Percentiles rank a stretch among this genome's conserved stretches.
phyloP scores from a whole-genome alignment of 352 stramenopile species.

The Globisporangium spinosum region DNA sequence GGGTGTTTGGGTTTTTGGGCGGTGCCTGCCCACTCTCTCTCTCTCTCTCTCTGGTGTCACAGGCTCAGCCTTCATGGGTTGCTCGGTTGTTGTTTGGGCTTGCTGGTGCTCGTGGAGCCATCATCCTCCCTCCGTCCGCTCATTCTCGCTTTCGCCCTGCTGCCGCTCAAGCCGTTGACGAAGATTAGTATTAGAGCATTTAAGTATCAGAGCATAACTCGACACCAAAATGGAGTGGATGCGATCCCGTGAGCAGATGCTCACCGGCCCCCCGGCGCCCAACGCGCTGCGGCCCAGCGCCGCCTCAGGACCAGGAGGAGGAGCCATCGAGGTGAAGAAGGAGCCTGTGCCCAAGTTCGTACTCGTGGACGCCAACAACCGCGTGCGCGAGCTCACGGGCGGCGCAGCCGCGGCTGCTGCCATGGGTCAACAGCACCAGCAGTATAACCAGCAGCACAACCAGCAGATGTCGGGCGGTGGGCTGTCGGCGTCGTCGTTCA shows the following conservation, averaged over 20 bases:
- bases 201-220: not conserved
- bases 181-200: not conserved
- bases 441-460: not conserved
- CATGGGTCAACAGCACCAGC: not conserved
- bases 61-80: slow-evolving; percentile 1
- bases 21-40: not conserved
- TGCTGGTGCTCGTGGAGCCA: slow-evolving; percentile 13
- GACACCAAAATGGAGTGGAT: slow-evolving; percentile 48
- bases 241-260: slow-evolving; percentile 41
- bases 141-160: slow-evolving; percentile 20
- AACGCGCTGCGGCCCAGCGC: slow-evolving; percentile 1
- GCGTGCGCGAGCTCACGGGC: slow-evolving; percentile 63
- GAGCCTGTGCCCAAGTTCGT: slow-evolving; percentile 50
- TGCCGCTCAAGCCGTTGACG: slow-evolving; percentile 1
- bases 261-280: slow-evolving; percentile 25
- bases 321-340: slow-evolving; percentile 20
- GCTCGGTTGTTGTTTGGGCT: not conserved
- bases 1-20: slow-evolving; percentile 4
- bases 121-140: slow-evolving; percentile 5
- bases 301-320: not conserved
- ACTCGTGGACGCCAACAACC: slow-evolving; percentile 70
- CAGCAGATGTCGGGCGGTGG: not conserved
- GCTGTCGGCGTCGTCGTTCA: slow-evolving; percentile 5
- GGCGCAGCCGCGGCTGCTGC: slow-evolving; percentile 20
- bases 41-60: slow-evolving; percentile 5